Evolutionary conservation across 257 asterid species (phyloP), one percentile per base, ranked within the genome.

Genomic region (Scutellaria minor): DNA sequence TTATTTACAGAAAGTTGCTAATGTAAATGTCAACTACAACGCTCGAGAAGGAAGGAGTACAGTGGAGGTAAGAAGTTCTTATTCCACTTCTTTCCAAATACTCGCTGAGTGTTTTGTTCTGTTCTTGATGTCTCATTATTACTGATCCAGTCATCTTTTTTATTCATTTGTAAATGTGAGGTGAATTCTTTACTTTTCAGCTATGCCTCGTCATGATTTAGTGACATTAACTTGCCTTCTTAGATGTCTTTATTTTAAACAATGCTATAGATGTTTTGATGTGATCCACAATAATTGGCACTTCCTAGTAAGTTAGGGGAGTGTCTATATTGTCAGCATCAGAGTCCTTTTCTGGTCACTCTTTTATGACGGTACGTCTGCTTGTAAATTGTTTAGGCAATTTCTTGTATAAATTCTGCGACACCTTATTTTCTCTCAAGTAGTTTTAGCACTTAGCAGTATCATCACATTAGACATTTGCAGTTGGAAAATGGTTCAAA

Each of bases 21-120:
- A 88, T 78, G 96, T 73, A 68, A 91, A 83, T 71, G 79, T 95
- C 71, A 79, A 77, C 79, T 84, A 87, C 81, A 82, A 92, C 75
- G 90, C 91, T 72, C 93, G 96, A 77, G 97, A 89, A 82, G 90
- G 90, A 77, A 88, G 77, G 81, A 89, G 98, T 84, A 89, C 90
- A 0, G 89, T 73, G 18, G 96, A 91, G 96, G 97, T 89, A 78
- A 66, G 68, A 6, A 58, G 55, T 54, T 69, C 31, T 62, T 47
- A 37, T 61, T 58, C 54, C 12, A 40, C 14, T 54, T 56, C 66
- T 50, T 22, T 70, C 52, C 37, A 31, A 31, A 31, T 31, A 31
- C 5, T 31, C 5, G 37, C 37, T 4, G 0, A 31, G 37, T 31
- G 5, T 31, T 31, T 31, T 31, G 37, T 31, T 31, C 37, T 31